Percentiles rank a stretch among this genome's conserved stretches.
Evolutionary conservation across 2,329 filamentous ascomycete genomes (phyloP).

Genomic region (Alternaria atra): DNA sequence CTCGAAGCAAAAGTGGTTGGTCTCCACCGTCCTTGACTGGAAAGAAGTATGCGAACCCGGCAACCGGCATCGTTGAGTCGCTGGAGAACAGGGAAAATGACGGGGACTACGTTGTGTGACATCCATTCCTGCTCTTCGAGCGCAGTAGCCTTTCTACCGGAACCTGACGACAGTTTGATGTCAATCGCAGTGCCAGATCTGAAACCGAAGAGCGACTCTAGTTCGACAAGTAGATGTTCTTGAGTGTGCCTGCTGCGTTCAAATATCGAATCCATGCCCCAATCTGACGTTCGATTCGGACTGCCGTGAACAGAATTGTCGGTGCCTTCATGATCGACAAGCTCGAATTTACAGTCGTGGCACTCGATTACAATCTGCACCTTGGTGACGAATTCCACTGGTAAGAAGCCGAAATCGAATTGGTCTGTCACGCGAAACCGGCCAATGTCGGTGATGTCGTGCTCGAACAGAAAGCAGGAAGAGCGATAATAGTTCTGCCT

Average conservation of each 20-base stretch:
- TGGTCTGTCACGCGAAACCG: constrained; percentile 3
- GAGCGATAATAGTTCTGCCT: background rate
- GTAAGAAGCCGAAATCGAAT: background rate
- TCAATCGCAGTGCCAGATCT: background rate
- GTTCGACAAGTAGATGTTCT: background rate
- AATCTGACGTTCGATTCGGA: too few relatives aligned
- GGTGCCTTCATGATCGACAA: too few relatives aligned
- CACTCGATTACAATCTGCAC: too few relatives aligned
- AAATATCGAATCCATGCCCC: too few relatives aligned
- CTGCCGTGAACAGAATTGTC: too few relatives aligned
- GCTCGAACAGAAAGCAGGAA: background rate
- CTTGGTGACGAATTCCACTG: background rate
- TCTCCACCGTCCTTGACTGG: too few relatives aligned
- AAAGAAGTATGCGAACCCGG: background rate
- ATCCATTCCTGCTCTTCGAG: too few relatives aligned
- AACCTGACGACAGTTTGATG: background rate
- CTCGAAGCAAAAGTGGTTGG: too few relatives aligned
- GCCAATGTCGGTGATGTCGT: background rate
- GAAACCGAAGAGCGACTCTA: constrained; percentile 11
- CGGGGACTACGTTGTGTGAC: background rate
- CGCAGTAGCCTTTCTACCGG: too few relatives aligned
- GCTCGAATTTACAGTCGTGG: too few relatives aligned
- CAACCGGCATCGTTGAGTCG: background rate
- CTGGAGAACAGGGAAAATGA: background rate
- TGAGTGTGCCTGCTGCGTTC: background rate